Base-by-base conservation (phyloP, 148 eudicot species). In the Cornus kousa region DNA sequence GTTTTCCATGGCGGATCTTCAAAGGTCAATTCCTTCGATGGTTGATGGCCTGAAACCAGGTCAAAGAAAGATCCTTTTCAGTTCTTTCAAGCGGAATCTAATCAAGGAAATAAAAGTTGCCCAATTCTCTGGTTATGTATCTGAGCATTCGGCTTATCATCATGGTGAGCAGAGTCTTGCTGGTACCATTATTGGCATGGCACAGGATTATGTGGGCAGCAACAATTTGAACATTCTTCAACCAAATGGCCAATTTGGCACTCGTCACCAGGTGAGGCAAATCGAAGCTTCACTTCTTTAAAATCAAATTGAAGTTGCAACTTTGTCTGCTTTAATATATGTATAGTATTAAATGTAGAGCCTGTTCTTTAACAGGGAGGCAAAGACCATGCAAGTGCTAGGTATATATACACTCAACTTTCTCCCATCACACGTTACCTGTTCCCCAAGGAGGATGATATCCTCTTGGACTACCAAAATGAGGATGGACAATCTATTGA, bases 31-130 rank as follows among this genome's bases (percentile, higher is more conserved):
- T 77, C 97, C 97, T 33, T 88, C 94, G 8, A 85, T 96, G 92
- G 90, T 90, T 75, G 99, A 96, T 87, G 99, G 99, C 35, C 81
- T 96, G 74, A 93, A 93, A 89, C 97, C 97, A n/a, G 91, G 94
- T 20, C 97, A 93, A 83, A 89, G 97, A 70, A 93, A 93, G 80
- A 91, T 93, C 50, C 88, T 93, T 11, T 93, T 88, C 78, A 84
- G 88, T 79, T 87, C 93, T 28, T 93, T 93, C 23, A 93, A 91
- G 86, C 83, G 82, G 70, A 89, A 89, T 71, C 81, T 93, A 68
- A 73, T 86, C 22, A 79, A 86, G 71, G 87, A 96, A 77, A 87
- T 87, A 48, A 96, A 93, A 82, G 90, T 96, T 65, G 90, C 94
- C 24, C 98, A 93, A 59, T 96, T 96, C 80, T 84, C 90, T 69